Conservation (phyloP, 2,329 filamentous ascomycete species). For the Penicillium digitatum region DNA sequence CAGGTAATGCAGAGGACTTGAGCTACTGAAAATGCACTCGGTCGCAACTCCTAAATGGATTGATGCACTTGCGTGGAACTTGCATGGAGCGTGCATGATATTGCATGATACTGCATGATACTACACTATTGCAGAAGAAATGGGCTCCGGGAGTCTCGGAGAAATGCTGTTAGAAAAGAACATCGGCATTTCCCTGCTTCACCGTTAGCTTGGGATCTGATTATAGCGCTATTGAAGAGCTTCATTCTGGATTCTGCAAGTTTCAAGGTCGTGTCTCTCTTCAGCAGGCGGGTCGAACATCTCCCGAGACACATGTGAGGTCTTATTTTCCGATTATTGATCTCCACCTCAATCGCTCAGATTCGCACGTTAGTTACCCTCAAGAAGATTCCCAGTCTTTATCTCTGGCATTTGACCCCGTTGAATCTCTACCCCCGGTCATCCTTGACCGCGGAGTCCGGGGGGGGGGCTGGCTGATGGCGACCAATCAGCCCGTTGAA, state of each 20-base stretch:
- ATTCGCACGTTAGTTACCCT: not conserved
- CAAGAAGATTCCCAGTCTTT: not conserved
- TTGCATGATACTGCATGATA: not conserved
- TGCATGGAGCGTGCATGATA: not conserved
- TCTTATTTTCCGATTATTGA: not conserved
- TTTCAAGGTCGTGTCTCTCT: not conserved
- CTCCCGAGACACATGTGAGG: constrained; percentile 1
- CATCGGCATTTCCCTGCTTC: constrained; percentile 3
- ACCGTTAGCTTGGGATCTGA: not conserved
- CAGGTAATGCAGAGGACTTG: not conserved
- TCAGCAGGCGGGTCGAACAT: not conserved
- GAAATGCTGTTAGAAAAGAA: constrained; percentile 3
- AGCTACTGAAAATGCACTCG: not conserved
- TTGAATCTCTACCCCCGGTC: constrained; percentile 22
- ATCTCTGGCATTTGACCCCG: constrained; percentile 4
- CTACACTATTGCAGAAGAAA: not conserved
- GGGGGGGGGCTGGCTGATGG: not conserved
- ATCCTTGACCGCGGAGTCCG: not conserved
- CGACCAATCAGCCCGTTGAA: constrained; percentile 12
- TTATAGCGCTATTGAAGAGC: not conserved
- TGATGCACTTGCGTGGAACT: not conserved
- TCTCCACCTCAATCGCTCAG: not conserved
- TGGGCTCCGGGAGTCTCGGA: not conserved
- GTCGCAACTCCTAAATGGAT: not conserved
- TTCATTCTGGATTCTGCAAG: not conserved